Conservation (phyloP, 2,329 filamentous ascomycete species). For the Aspergillus vadensis region DNA sequence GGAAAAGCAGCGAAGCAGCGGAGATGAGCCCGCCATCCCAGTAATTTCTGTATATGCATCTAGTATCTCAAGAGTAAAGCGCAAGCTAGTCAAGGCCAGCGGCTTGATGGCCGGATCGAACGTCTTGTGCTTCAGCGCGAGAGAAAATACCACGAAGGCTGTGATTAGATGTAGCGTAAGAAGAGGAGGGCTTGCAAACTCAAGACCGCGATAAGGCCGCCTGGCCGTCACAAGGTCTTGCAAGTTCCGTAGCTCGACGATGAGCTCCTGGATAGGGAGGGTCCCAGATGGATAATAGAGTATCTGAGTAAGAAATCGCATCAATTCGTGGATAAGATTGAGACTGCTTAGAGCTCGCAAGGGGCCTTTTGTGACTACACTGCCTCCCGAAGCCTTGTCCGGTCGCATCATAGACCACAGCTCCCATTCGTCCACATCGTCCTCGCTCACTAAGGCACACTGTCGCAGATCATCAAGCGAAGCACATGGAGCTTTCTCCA, state of each 20-base stretch:
- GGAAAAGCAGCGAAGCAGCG: conserved; percentile 19
- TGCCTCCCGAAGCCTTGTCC: background rate
- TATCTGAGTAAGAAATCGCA: background rate
- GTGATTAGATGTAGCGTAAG: conserved; percentile 19
- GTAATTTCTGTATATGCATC: conserved; percentile 18
- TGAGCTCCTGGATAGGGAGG: background rate
- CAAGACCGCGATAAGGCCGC: conserved; percentile 4
- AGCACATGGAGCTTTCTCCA: conserved; percentile 13
- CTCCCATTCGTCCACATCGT: conserved; percentile 25
- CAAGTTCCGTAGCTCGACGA: background rate
- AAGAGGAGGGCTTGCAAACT: conserved; percentile 14
- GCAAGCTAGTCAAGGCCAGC: background rate
- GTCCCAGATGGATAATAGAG: background rate
- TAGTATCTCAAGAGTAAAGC: conserved; percentile 5
- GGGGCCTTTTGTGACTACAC: background rate
- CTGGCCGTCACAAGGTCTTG: background rate
- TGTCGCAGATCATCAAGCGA: conserved; percentile 10
- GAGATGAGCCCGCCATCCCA: conserved; percentile 10
- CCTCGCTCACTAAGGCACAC: conserved; percentile 14
- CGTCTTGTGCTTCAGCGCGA: conserved; percentile 6
- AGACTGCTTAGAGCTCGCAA: background rate
- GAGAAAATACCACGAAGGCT: conserved; percentile 15
- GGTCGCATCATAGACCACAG: conserved; percentile 13
- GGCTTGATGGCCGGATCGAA: background rate
- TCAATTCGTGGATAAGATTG: background rate